phyloP scores from a whole-genome alignment of 1,139 yeast genomes.

The Nakaseomyces kungkrabaensis region DNA sequence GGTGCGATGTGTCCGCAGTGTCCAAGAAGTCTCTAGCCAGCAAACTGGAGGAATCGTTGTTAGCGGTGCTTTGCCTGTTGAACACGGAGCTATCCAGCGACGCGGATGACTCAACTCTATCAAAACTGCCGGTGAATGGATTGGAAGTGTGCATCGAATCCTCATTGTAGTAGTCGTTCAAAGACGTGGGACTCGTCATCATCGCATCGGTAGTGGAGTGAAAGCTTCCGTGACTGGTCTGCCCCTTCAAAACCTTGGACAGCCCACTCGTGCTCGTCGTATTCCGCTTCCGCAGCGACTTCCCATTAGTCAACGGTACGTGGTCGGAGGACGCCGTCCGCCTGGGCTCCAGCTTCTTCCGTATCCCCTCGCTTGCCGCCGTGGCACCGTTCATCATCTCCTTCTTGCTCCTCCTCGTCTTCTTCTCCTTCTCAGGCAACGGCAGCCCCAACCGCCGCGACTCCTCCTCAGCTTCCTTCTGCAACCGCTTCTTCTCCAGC shows the following conservation, averaged over 20 bases:
- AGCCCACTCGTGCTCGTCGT: not conserved
- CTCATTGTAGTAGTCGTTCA: not conserved
- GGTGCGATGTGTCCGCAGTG: slow-evolving; percentile 7
- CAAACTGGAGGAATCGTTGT: not conserved
- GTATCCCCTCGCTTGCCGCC: not conserved
- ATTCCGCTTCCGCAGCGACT: not conserved
- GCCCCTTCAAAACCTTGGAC: not conserved
- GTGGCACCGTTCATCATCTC: not conserved
- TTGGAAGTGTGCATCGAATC: not conserved
- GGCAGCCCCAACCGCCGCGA: slow-evolving; percentile 30
- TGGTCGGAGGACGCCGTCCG: not conserved
- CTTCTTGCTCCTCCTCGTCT: not conserved
- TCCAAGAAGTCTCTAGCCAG: slow-evolving; percentile 9
- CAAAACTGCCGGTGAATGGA: slow-evolving; percentile 4
- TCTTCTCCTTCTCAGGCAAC: slow-evolving; percentile 1
- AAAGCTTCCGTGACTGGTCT: not conserved
- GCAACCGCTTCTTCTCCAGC: slow-evolving; percentile 28
- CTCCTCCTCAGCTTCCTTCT: slow-evolving; percentile 37
- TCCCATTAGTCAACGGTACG: not conserved
- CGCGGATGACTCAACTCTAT: slow-evolving; percentile 9
- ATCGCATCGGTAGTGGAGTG: too few relatives aligned
- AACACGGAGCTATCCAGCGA: slow-evolving; percentile 13
- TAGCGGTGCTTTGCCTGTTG: slow-evolving; percentile 3
- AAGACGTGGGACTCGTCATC: not conserved
- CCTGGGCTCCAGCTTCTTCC: not conserved